Conservation (phyloP, 148 eudicot species). For the Mesembryanthemum crystallinum region DNA sequence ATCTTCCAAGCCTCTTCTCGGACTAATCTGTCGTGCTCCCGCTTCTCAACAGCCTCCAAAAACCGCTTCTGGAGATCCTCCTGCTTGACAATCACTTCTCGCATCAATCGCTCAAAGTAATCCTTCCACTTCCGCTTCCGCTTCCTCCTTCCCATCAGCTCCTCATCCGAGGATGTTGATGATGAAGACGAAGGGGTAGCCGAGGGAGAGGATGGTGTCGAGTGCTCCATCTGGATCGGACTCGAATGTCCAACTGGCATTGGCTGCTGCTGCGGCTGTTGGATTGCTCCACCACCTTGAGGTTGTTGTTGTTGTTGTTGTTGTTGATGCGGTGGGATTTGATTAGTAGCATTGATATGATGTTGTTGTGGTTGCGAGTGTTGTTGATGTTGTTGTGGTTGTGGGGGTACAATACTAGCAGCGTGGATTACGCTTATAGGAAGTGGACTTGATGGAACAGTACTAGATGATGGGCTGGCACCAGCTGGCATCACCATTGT, state of each 20-base stretch:
- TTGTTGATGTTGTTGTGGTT: background rate
- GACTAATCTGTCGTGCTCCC: constrained; percentile 59
- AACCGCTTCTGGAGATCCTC: constrained; percentile 70
- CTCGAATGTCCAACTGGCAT: background rate
- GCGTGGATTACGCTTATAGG: constrained; percentile 23
- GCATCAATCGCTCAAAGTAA: constrained; percentile 60
- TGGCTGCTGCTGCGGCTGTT: constrained; percentile 21
- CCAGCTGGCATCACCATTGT: constrained; percentile 39
- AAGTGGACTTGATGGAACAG: constrained; percentile 54
- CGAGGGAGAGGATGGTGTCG: constrained; percentile 11
- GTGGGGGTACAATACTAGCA: background rate
- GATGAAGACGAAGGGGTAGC: constrained; percentile 54
- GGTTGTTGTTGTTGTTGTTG: constrained; percentile 23
- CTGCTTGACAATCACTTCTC: constrained; percentile 67
- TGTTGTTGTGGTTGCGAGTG: constrained; percentile 1
- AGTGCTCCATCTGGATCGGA: constrained; percentile 31
- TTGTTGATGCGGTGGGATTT: constrained; percentile 7
- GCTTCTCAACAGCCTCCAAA: constrained; percentile 62
- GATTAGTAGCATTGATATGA: background rate
- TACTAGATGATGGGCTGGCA: constrained; percentile 23
- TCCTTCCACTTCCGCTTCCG: constrained; percentile 84
- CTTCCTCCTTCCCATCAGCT: constrained; percentile 45
- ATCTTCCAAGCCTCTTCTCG: constrained; percentile 84
- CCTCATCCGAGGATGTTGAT: constrained; percentile 83
- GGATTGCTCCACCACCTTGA: no score